phyloP scores from a whole-genome alignment of 768 basidiomycete species.

The Mycena sanguinolenta region DNA sequence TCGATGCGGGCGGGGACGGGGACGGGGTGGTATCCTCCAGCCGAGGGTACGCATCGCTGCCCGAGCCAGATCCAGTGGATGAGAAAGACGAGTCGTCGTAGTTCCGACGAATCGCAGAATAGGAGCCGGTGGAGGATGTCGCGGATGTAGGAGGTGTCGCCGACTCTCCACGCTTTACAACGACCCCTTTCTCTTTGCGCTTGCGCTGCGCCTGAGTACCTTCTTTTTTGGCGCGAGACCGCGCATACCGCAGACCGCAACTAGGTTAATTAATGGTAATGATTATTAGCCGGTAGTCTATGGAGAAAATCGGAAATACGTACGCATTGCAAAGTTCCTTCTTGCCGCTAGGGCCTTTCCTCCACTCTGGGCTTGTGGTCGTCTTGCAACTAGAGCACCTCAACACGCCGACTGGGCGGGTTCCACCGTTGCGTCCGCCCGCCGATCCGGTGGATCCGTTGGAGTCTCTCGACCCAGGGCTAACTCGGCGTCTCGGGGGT shows the following conservation, averaged over 20 bases:
- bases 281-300: slow-evolving; percentile 22
- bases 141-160: slow-evolving; percentile 53
- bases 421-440: slow-evolving; percentile 65
- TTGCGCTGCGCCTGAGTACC: slow-evolving; percentile 70
- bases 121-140: slow-evolving; percentile 48
- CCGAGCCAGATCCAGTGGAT: slow-evolving; percentile 68
- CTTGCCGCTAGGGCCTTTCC: slow-evolving; percentile 91
- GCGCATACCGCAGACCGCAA: slow-evolving; percentile 88
- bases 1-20: slow-evolving; percentile 73
- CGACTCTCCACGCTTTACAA: slow-evolving; percentile 55
- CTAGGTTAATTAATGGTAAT: slow-evolving; percentile 50
- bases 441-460: slow-evolving; percentile 48
- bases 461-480: slow-evolving; percentile 66
- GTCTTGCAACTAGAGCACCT: slow-evolving; percentile 87
- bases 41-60: slow-evolving; percentile 68
- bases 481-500: slow-evolving; percentile 69
- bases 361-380: slow-evolving; percentile 89
- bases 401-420: slow-evolving; percentile 78
- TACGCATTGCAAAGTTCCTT: slow-evolving; percentile 95
- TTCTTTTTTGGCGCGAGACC: slow-evolving; percentile 91
- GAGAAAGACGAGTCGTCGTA: slow-evolving; percentile 66
- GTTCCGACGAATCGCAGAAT: slow-evolving; percentile 61
- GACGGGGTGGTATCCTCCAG: slow-evolving; percentile 67
- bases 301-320: slow-evolving; percentile 49
- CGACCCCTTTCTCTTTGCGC: slow-evolving; percentile 71